Percentiles rank a stretch among this genome's conserved stretches.
Conservation (phyloP, 202 grass and related monocot species). For the Panicum virgatum region DNA sequence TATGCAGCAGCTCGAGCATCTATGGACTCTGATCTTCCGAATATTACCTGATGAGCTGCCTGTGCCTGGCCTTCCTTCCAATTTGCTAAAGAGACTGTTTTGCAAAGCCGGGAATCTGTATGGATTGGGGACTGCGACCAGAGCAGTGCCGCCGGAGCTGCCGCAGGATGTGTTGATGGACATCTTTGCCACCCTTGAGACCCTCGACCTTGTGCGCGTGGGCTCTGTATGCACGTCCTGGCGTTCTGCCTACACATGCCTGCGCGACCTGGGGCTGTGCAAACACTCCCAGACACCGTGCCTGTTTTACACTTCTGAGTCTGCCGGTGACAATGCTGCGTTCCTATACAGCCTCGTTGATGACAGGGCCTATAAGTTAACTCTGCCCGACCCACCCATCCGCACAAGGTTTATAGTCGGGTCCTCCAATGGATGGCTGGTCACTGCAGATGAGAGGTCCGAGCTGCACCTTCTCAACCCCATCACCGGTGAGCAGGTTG, state of each 20-base stretch:
- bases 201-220: constrained; percentile 1
- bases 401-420: neutral
- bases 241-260: neutral
- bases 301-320: neutral
- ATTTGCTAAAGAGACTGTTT: neutral
- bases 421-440: neutral
- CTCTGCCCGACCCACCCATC: neutral
- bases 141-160: neutral
- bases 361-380: neutral
- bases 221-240: neutral
- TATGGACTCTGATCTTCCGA: neutral
- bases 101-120: no score
- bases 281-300: neutral
- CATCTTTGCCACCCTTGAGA: constrained; percentile 18
- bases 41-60: neutral
- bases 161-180: neutral
- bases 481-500: neutral
- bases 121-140: neutral
- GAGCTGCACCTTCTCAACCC: neutral
- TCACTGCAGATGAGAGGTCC: neutral
- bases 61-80: neutral
- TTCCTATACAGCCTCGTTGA: neutral
- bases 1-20: neutral
- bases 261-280: neutral
- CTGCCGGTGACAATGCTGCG: neutral